Evolutionary conservation across 805 yeast genomes (phyloP), one percentile per base, ranked within the genome.

Genomic region (Starmerella roubikii): DNA sequence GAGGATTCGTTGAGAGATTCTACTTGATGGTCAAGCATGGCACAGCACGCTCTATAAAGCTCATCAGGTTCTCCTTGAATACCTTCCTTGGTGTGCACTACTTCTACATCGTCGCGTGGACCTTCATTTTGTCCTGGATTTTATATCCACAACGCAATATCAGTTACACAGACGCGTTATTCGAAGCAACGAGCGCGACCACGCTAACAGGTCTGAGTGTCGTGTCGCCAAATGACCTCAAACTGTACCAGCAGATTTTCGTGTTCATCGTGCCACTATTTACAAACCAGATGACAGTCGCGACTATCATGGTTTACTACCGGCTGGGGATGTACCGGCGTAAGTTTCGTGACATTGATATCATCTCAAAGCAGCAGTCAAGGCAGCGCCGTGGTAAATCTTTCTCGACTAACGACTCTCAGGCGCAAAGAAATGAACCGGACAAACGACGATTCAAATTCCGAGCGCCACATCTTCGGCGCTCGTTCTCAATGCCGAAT

Each of bases 191-290:
- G 10, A 88, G 93, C 10, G 74, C 91, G 0, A 61, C 78, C 1
- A 84, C 97, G 1, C 95, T 88, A 54, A 93, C 95, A 0, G 99
- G 99, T 1, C 61, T 91, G 39, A 85, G 84, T 55, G 78, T 95
- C 0, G 65, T 82, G 19, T 73, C 84, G 50, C 47, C 78, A 28
- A 83, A 83, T 54, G 58, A 64, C 0, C 48, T 86, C 40, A 59
- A 67, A 0, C 56, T 80, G 32, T 88, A 78, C 60, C 98, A 91
- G 58, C 97, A 88, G 54, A 69, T 85, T 13, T 64, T 70, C 9
- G 58, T 88, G 2, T 83, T 77, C 54, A 47, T 81, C 11, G 43
- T 74, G 3, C 61, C 86, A 21, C 65, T 74, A 46, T 49, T 84
- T 17, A 71, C 93, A 3, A 85, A 94, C 0, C 97, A 97, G 1